Evolutionary conservation across 441 rosid species (phyloP).

Genomic region (Gossypium schwendimanii): DNA sequence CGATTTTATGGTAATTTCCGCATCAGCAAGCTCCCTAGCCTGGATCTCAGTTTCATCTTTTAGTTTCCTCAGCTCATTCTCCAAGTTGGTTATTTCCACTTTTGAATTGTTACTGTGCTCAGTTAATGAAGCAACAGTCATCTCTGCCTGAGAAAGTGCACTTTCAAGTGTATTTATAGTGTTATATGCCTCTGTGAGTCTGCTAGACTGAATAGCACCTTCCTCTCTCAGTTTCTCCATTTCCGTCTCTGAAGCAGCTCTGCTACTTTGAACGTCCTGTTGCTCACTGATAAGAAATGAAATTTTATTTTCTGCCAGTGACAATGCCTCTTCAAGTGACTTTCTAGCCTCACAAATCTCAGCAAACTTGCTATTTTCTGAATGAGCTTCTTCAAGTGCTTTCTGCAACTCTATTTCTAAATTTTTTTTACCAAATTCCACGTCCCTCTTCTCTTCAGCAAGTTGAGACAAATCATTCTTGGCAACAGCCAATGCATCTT

Average conservation of each 20-base stretch:
- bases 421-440: slow-evolving; percentile 38
- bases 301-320: slow-evolving; percentile 48
- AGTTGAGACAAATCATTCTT: slow-evolving; percentile 39
- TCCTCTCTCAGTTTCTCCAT: slow-evolving; percentile 49
- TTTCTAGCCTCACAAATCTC: slow-evolving; percentile 46
- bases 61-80: slow-evolving; percentile 48
- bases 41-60: slow-evolving; percentile 50
- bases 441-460: slow-evolving; percentile 40
- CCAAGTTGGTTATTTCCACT: slow-evolving; percentile 39
- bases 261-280: slow-evolving; percentile 56
- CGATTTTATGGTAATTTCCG: slow-evolving; percentile 45
- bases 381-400: slow-evolving; percentile 45
- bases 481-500: slow-evolving; percentile 51
- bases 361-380: slow-evolving; percentile 41
- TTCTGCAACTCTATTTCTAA: slow-evolving; percentile 56
- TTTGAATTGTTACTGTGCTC: slow-evolving; percentile 37
- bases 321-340: slow-evolving; percentile 65
- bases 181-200: slow-evolving; percentile 48
- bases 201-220: slow-evolving; percentile 38
- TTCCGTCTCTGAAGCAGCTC: slow-evolving; percentile 43
- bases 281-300: slow-evolving; percentile 48
- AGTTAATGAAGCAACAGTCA: slow-evolving; percentile 38
- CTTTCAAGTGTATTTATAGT: slow-evolving; percentile 62
- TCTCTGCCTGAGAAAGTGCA: slow-evolving; percentile 49
- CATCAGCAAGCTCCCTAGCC: slow-evolving; percentile 24